Conservation (phyloP, 805 yeast species). For the Candida railenensis region DNA sequence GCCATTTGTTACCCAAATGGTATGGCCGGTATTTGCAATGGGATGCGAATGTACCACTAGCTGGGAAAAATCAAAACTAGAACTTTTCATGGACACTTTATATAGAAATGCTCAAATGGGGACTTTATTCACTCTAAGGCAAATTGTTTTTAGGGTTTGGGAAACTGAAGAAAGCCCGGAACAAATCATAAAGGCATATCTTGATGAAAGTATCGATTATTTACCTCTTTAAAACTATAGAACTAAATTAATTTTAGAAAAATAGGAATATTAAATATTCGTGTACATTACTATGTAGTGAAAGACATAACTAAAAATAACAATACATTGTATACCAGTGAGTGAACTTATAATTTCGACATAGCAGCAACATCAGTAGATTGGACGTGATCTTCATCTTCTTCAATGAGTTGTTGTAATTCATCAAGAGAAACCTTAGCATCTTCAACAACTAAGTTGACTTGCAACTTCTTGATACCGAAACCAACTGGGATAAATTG, state of each 20-base stretch:
- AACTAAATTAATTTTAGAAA: no score
- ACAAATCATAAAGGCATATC: conserved; percentile 47
- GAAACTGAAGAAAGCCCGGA: conserved; percentile 41
- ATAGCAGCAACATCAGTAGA: conserved; percentile 98
- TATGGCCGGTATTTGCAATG: conserved; percentile 57
- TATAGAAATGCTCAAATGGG: conserved; percentile 55
- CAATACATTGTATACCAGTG: conserved; percentile 4
- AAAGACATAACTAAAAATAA: conserved; percentile 1
- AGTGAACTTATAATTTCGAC: conserved; percentile 80
- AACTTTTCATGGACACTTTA: conserved; percentile 37
- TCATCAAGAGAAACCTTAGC: conserved; percentile 91
- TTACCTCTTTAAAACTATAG: conserved; percentile 31
- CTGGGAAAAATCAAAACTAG: conserved; percentile 28
- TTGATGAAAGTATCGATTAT: conserved; percentile 51
- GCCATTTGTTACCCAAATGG: conserved; percentile 59
- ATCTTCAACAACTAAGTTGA: conserved; percentile 97
- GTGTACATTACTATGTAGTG: conserved; percentile 4
- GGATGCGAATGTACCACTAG: conserved; percentile 42
- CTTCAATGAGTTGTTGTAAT: conserved; percentile 74
- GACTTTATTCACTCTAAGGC: conserved; percentile 42
- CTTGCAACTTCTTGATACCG: conserved; percentile 99
- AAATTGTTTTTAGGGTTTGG: conserved; percentile 48
- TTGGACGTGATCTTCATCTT: conserved; percentile 99
- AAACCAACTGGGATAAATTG: conserved; percentile 96
- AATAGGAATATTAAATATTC: not conserved